Base-by-base conservation (phyloP, 2,329 filamentous ascomycete species). In the Cryphonectria parasitica region DNA sequence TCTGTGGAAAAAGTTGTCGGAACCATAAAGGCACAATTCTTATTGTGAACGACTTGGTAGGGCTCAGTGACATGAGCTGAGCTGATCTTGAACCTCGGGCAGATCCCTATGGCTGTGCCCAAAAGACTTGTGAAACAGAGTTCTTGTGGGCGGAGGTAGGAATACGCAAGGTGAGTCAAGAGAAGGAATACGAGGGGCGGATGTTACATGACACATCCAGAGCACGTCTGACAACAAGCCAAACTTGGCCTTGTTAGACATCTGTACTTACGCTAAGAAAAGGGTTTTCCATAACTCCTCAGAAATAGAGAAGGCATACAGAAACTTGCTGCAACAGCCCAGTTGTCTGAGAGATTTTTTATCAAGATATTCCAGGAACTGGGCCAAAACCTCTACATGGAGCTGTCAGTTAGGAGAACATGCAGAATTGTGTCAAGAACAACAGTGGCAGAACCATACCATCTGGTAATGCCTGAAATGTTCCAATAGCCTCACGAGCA, bases 221-320 rank as follows among this genome's bases (percentile, higher is more conserved):
- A 34, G 36, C 41, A 43, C 15, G 39, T 39, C 25, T 52, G 41
- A n/a, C 63, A 31, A 62, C 65, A 22, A 34, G 28, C 34, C 49
- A 39, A 6, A 34, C 66, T 52, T 39, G 66, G 66, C 15, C 66
- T 22, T n/a, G 56, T 61, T 25, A 22, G 31, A 52, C 70, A 66
- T 63, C 64, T 70, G 71, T 49, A 90, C 93, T 89, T 90, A 97
- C 94, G 89, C 88, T 74, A 97, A 86, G 76, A 95, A 97, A 28
- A 97, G 80, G 25, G 90, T 81, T 80, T 96, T 95, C 95, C 95
- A 98, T 49, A 98, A 80, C 76, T 98, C 95, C 74, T 98, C 95
- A 64, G 89, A 89, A 65, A 91, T 86, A 68, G 91, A 92, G 78
- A 95, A 97, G 1, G 94, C 95, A 84, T 94, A 95, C 22, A 98